Evolutionary conservation across 129 eudicot species (phyloP).

Genomic region (Cynara cardunculus): DNA sequence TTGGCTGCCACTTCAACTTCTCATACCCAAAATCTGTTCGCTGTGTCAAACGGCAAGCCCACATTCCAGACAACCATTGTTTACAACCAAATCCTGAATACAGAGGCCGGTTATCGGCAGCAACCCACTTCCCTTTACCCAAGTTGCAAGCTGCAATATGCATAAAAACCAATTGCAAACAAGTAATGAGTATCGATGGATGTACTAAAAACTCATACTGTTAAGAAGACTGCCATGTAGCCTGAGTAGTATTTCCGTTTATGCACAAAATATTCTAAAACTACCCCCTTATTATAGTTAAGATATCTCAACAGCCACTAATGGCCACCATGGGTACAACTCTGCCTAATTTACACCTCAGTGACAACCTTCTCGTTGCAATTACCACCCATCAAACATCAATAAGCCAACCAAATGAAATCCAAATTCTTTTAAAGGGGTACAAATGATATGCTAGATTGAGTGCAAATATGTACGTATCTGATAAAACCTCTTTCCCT

Average conservation of each 20-base stretch:
- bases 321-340: neutral
- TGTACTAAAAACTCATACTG: neutral
- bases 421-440: neutral
- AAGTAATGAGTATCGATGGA: neutral
- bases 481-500: too few species aligned
- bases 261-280: neutral
- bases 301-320: neutral
- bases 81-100: constrained; percentile 85
- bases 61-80: constrained; percentile 84
- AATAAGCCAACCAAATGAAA: neutral
- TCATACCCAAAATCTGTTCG: constrained; percentile 81
- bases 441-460: neutral
- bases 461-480: neutral
- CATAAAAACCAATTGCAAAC: constrained; percentile 1
- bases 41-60: constrained; percentile 86
- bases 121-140: constrained; percentile 83
- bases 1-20: constrained; percentile 76
- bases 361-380: neutral
- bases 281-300: neutral
- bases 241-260: neutral
- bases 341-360: neutral
- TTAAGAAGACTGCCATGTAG: neutral
- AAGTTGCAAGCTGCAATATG: constrained; percentile 60
- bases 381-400: neutral
- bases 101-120: constrained; percentile 58